Evolutionary conservation across 2,329 filamentous ascomycete species (phyloP).

Genomic region (Pseudogymnoascus sp.): DNA sequence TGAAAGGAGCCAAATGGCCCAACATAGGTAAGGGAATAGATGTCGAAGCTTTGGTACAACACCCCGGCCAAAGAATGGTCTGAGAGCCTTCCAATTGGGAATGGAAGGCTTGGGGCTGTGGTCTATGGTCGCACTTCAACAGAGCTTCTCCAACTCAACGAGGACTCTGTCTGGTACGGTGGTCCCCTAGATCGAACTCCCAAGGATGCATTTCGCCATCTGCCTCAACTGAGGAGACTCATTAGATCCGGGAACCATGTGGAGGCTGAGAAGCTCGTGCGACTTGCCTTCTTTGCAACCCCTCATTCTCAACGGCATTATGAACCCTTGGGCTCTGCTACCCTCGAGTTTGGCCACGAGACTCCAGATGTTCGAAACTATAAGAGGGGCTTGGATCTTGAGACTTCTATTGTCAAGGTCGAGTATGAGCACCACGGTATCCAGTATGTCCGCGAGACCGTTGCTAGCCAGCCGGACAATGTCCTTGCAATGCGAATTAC

Average conservation of each 20-base stretch:
- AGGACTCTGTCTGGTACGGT: constrained; percentile 43
- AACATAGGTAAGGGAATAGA: neutral
- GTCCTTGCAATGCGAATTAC: constrained; percentile 31
- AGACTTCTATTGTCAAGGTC: constrained; percentile 28
- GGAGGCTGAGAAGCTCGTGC: constrained; percentile 36
- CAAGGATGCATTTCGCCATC: constrained; percentile 30
- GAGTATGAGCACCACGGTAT: constrained; percentile 30
- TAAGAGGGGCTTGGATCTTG: constrained; percentile 32
- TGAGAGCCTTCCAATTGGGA: constrained; percentile 40
- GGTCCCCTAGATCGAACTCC: constrained; percentile 38
- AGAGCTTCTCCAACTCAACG: constrained; percentile 40
- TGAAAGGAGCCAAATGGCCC: neutral
- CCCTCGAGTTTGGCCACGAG: constrained; percentile 35
- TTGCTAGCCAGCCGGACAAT: constrained; percentile 34
- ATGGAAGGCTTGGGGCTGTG: constrained; percentile 39
- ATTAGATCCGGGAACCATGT: constrained; percentile 34
- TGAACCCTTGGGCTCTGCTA: constrained; percentile 34
- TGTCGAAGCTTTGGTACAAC: constrained; percentile 23
- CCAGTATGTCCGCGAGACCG: constrained; percentile 28
- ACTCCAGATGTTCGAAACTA: constrained; percentile 27
- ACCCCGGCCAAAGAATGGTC: constrained; percentile 28
- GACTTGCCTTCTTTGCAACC: constrained; percentile 37
- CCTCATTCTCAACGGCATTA: constrained; percentile 42
- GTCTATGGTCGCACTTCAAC: constrained; percentile 37
- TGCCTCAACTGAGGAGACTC: constrained; percentile 34